Conservation (phyloP, 139 green algal genomes). For the Diplosphaera chodatii region DNA sequence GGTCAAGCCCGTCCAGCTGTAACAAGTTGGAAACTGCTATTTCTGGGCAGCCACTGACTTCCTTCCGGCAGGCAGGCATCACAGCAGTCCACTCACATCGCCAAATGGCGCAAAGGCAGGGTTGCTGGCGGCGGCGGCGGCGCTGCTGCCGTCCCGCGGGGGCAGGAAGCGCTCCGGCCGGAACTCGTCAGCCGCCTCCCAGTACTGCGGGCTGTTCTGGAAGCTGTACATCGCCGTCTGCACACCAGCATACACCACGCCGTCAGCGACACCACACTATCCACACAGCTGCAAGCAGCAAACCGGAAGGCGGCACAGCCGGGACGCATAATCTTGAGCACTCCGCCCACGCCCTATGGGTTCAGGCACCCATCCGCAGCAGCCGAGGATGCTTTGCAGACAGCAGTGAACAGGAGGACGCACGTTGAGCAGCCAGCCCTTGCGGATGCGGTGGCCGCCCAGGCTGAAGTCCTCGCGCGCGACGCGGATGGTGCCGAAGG, state of each 20-base stretch:
- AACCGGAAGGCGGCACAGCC: too few relatives aligned
- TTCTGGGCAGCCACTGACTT: too few relatives aligned
- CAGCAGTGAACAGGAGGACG: slow-evolving; percentile 3
- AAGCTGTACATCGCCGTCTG: slow-evolving; percentile 30
- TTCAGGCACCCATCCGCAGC: background rate
- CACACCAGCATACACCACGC: background rate
- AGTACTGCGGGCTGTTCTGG: slow-evolving; percentile 40
- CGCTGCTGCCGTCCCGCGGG: too few relatives aligned
- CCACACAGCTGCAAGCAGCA: too few relatives aligned
- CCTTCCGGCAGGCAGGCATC: too few relatives aligned
- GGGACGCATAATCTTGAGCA: too few relatives aligned
- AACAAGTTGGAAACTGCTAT: too few relatives aligned
- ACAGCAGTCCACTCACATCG: background rate
- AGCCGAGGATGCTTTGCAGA: background rate
- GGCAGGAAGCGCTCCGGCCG: background rate
- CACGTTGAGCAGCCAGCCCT: background rate
- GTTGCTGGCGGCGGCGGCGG: too few relatives aligned
- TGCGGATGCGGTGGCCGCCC: background rate
- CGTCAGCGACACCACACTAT: too few relatives aligned
- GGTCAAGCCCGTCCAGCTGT: too few relatives aligned
- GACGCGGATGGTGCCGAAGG: slow-evolving; percentile 6
- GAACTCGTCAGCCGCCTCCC: slow-evolving; percentile 15
- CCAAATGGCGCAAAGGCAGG: background rate
- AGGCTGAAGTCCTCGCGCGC: background rate
- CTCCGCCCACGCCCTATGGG: background rate